Evolutionary conservation across 768 basidiomycete genomes (phyloP).

Genomic region (Chalciporus chontae): DNA sequence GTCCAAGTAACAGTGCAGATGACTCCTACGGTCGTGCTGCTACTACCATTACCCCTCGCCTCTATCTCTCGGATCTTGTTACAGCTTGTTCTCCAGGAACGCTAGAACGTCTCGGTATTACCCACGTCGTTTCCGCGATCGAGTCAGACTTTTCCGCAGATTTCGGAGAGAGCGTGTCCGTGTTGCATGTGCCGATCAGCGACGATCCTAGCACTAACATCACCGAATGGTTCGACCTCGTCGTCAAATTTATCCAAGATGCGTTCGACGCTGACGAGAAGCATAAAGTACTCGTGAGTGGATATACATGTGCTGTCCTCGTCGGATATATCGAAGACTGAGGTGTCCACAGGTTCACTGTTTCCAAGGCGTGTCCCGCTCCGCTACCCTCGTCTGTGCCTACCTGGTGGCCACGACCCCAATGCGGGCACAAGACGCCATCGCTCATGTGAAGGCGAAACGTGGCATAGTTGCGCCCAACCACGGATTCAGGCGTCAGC

Average conservation of each 20-base stretch:
- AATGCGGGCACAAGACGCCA: slow-evolving; percentile 52
- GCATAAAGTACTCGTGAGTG: slow-evolving; percentile 49
- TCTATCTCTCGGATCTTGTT: slow-evolving; percentile 63
- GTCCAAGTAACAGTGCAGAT: slow-evolving; percentile 7
- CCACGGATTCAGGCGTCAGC: slow-evolving; percentile 60
- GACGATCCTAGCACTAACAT: slow-evolving; percentile 44
- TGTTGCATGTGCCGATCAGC: slow-evolving; percentile 49
- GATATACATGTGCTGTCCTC: not conserved
- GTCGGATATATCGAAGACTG: not conserved
- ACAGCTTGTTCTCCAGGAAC: slow-evolving; percentile 50
- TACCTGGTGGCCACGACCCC: slow-evolving; percentile 54
- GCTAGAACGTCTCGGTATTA: slow-evolving; percentile 58
- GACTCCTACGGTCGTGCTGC: slow-evolving; percentile 20
- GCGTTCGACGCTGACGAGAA: slow-evolving; percentile 43
- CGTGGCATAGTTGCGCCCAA: slow-evolving; percentile 66
- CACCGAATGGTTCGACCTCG: slow-evolving; percentile 41
- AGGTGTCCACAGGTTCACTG: slow-evolving; percentile 61
- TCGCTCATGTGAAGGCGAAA: slow-evolving; percentile 50
- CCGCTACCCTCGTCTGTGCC: slow-evolving; percentile 72
- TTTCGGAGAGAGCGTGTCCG: slow-evolving; percentile 34
- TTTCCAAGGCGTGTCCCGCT: slow-evolving; percentile 69
- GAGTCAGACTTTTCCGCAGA: slow-evolving; percentile 36
- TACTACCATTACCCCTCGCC: slow-evolving; percentile 38
- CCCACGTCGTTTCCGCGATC: slow-evolving; percentile 67
- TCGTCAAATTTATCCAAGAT: slow-evolving; percentile 50